Conservation (phyloP, 495 filamentous ascomycete genomes). For the Trichoderma parareesei region DNA sequence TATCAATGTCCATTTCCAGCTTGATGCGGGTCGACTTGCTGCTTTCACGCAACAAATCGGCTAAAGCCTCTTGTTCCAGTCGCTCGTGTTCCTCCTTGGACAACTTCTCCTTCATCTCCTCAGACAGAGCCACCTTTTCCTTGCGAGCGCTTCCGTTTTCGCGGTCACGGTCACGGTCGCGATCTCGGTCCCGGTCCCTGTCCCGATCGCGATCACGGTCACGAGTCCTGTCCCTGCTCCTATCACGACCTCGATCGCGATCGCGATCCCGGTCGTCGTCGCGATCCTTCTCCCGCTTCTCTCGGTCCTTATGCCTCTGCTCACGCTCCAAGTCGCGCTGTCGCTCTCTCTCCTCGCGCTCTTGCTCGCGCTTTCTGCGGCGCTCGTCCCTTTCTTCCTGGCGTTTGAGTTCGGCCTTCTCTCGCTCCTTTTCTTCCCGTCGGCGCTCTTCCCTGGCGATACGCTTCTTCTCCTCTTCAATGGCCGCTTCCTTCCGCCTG, state of each 20-base stretch:
- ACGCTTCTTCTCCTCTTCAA: conserved; percentile 60
- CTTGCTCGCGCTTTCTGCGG: conserved; percentile 49
- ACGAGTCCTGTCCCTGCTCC: conserved; percentile 24
- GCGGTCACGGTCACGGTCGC: conserved; percentile 23
- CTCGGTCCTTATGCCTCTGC: conserved; percentile 25
- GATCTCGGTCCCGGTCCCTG: conserved; percentile 26
- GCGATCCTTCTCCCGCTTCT: conserved; percentile 22
- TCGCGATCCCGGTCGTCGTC: conserved; percentile 19
- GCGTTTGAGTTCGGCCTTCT: conserved; percentile 49
- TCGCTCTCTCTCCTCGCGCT: conserved; percentile 48
- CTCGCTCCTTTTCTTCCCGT: conserved; percentile 46
- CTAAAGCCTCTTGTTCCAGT: conserved; percentile 46
- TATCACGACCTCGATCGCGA: conserved; percentile 10
- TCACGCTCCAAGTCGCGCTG: conserved; percentile 31
- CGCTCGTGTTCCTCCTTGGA: conserved; percentile 47
- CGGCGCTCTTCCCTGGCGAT: conserved; percentile 56
- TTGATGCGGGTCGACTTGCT: conserved; percentile 34
- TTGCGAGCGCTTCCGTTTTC: conserved; percentile 22
- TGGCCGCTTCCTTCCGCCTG: conserved; percentile 49
- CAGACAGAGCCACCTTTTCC: conserved; percentile 19
- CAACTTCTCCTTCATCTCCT: conserved; percentile 37
- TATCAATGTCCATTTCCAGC: conserved; percentile 45
- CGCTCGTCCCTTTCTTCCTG: conserved; percentile 49
- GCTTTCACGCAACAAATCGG: conserved; percentile 46
- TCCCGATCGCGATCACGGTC: conserved; percentile 30